Base-by-base conservation (phyloP, 768 basidiomycete species). In the Boletus vermiculosoides region DNA sequence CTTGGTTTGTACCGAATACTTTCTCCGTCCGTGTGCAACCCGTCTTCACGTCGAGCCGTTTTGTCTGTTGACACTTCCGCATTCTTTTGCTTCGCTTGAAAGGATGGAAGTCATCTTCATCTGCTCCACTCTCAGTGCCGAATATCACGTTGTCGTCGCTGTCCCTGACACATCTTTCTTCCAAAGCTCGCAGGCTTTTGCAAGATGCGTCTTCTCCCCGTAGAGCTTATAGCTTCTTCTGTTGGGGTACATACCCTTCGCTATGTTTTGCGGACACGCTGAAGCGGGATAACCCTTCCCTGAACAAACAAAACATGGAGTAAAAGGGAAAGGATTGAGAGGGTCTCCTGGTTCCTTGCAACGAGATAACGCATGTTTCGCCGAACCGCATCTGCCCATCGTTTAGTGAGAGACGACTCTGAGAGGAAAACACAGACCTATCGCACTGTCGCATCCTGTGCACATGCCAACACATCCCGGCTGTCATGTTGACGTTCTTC, bases 21-120 rank as follows among this genome's bases (percentile, higher is more conserved):
- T 76, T 77, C 22, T 76, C 65, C 15, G 69, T 61, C 11, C 79
- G 80, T 76, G 55, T 78, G 74, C 16, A 71, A 13, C 78, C 83
- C 3, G 76, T 70, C 60, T 73, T 78, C 25, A 82, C 68, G 50
- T 78, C 77, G 0, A 77, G 67, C 57, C 61, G 61, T 45, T 76
- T 76, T 67, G 28, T 84, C 82, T 31, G 72, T 77, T 31, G 88
- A 83, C 0, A 90, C 76, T 57, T 87, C 83, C 13, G 70, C 73
- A 44, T 77, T 82, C 51, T 75, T 80, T 44, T 92, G 81, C 67
- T 86, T 87, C 5, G 13, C 34, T 34, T 15, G 34, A 34, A 80
- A 0, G 78, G 77, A 70, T 94, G 94, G 74, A 95, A 97, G 68
- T 97, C 95, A 66, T 98, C 95, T 71, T 98, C 95, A 68, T 98